Evolutionary conservation across 176 grass and related monocot genomes (phyloP).

Genomic region (Triticum urartu): DNA sequence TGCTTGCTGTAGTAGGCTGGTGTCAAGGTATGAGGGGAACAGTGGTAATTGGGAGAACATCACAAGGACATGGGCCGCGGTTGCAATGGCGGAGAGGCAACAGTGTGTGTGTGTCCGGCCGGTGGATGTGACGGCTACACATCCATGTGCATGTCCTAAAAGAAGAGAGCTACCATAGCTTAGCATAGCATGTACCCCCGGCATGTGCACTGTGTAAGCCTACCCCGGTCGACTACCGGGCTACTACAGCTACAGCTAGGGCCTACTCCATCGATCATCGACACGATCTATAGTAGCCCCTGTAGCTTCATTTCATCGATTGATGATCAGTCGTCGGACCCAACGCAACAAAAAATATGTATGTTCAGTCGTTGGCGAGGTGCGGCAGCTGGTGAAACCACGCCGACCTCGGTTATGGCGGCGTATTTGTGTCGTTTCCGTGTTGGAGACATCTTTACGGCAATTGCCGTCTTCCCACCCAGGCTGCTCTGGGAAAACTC

Average conservation of each 20-base stretch:
- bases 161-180: conserved; percentile 16
- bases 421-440: too few relatives aligned
- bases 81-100: conserved; percentile 3
- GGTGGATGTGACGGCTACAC: conserved; percentile 11
- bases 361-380: too few relatives aligned
- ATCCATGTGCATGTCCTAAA: conserved; percentile 26
- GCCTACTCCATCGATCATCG: background rate
- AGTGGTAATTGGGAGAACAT: background rate
- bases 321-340: background rate
- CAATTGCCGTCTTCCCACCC: too few relatives aligned
- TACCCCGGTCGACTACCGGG: background rate
- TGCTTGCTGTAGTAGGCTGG: background rate
- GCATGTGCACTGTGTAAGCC: background rate
- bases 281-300: background rate
- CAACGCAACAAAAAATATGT: background rate
- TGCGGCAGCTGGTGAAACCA: too few relatives aligned
- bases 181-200: conserved; percentile 12
- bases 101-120: background rate
- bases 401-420: too few relatives aligned
- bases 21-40: background rate
- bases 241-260: background rate
- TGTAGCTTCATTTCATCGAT: background rate
- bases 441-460: too few relatives aligned
- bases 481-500: too few relatives aligned
- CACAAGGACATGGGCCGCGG: background rate